Percentiles rank a stretch among this genome's conserved stretches.
Evolutionary conservation across 179 eudicot genomes (phyloP).

Genomic region (Nepenthes alata): DNA sequence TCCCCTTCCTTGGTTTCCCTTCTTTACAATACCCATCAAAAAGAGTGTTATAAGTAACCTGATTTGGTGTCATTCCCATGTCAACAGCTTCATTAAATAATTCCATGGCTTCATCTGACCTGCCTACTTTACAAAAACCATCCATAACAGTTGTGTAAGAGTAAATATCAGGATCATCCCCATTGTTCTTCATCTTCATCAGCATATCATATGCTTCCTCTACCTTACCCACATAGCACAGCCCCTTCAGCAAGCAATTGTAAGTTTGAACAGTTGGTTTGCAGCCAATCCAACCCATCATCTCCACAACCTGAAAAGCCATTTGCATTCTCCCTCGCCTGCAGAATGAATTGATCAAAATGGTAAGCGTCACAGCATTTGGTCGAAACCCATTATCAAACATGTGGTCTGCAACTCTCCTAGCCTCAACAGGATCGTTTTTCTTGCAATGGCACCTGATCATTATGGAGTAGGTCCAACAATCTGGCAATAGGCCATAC

Average conservation of each 20-base stretch:
- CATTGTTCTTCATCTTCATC: constrained; percentile 26
- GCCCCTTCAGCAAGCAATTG: constrained; percentile 64
- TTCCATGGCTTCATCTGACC: constrained; percentile 60
- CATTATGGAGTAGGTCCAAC: constrained; percentile 43
- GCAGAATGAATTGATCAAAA: constrained; percentile 48
- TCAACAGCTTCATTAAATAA: constrained; percentile 46
- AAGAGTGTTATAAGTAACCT: constrained; percentile 49
- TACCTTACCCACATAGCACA: constrained; percentile 66
- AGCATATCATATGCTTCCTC: constrained; percentile 59
- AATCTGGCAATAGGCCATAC: constrained; percentile 29
- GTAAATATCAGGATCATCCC: constrained; percentile 37
- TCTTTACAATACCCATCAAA: constrained; percentile 70
- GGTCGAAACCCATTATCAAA: constrained; percentile 40
- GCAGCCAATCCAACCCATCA: constrained; percentile 33
- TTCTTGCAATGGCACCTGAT: constrained; percentile 45
- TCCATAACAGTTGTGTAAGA: constrained; percentile 66
- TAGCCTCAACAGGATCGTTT: constrained; percentile 42
- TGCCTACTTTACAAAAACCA: constrained; percentile 82
- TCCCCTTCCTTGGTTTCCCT: constrained; percentile 59
- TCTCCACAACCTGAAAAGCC: constrained; percentile 44
- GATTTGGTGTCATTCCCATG: constrained; percentile 51
- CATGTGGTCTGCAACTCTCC: constrained; percentile 32
- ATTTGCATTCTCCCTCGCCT: constrained; percentile 38
- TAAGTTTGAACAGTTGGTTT: constrained; percentile 57
- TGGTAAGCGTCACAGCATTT: constrained; percentile 41